phyloP scores from a whole-genome alignment of 1,139 yeast species.

The Blastobotrys aristatus region DNA sequence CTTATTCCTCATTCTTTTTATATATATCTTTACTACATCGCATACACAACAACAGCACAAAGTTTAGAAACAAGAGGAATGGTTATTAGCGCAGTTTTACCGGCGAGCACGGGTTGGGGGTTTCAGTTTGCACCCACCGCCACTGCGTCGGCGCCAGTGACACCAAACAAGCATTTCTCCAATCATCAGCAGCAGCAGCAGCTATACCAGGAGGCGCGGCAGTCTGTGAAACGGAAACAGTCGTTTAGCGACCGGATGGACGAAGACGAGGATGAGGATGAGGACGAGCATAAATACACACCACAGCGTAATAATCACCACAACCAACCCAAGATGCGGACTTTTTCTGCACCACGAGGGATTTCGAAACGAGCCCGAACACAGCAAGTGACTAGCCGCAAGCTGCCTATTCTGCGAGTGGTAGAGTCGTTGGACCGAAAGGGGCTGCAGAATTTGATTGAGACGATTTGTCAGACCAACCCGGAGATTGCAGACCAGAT shows the following conservation, averaged over 20 bases:
- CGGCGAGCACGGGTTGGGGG: constrained; percentile 29
- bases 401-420: constrained; percentile 54
- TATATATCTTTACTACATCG: too few species aligned
- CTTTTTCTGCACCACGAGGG: constrained; percentile 1
- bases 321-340: neutral
- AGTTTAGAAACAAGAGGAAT: constrained; percentile 10
- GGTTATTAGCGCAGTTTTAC: constrained; percentile 28
- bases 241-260: constrained; percentile 16
- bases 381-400: constrained; percentile 31
- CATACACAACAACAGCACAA: neutral
- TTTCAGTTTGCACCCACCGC: constrained; percentile 20
- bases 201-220: neutral
- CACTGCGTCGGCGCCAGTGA: too few species aligned
- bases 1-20: neutral
- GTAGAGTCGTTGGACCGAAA: constrained; percentile 62
- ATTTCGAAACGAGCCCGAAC: constrained; percentile 22
- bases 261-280: constrained; percentile 8
- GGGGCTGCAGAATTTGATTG: constrained; percentile 50
- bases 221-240: constrained; percentile 13
- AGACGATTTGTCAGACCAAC: constrained; percentile 49
- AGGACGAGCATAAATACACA: neutral
- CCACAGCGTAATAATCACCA: neutral
- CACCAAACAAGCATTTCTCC: constrained; percentile 3
- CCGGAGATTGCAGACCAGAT: constrained; percentile 60
- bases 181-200: neutral